Evolutionary conservation across 2,329 filamentous ascomycete species (phyloP).

Genomic region (Stachybotrys elegans): DNA sequence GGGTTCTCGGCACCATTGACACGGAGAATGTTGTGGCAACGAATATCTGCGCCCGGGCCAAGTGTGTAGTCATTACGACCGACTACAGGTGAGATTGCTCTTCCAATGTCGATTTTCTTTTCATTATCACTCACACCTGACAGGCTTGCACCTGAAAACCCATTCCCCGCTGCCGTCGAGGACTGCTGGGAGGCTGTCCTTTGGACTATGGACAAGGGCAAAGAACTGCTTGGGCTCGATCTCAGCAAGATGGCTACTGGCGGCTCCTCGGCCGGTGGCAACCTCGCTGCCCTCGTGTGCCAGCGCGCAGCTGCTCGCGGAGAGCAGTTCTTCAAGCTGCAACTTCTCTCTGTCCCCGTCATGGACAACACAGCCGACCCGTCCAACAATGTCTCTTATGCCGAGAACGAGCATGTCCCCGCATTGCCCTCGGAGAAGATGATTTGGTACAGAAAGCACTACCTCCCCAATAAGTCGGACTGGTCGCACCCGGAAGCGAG

Average conservation of each 20-base stretch:
- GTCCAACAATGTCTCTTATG: slow-evolving; percentile 37
- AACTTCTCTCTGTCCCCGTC: slow-evolving; percentile 53
- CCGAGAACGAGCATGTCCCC: slow-evolving; percentile 43
- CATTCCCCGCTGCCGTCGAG: slow-evolving; percentile 51
- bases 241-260: slow-evolving; percentile 14
- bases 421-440: slow-evolving; percentile 52
- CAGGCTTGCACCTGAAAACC: slow-evolving; percentile 50
- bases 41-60: slow-evolving; percentile 44
- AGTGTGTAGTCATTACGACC: slow-evolving; percentile 48
- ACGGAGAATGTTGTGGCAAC: slow-evolving; percentile 53
- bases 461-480: slow-evolving; percentile 42
- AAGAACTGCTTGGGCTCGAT: slow-evolving; percentile 31
- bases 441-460: slow-evolving; percentile 56
- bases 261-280: slow-evolving; percentile 7
- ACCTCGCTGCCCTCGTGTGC: slow-evolving; percentile 29
- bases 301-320: slow-evolving; percentile 38
- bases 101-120: background rate
- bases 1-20: slow-evolving; percentile 52
- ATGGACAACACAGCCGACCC: slow-evolving; percentile 49
- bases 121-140: background rate
- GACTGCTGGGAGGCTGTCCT: slow-evolving; percentile 52
- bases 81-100: slow-evolving; percentile 42
- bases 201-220: slow-evolving; percentile 31
- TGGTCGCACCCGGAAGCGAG: slow-evolving; percentile 48
- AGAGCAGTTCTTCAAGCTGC: slow-evolving; percentile 26